These are phyloP conservation scores for Chionographis japonica DNA, from an alignment of 106 monocot species.

Conservation along the genomic window DNA sequence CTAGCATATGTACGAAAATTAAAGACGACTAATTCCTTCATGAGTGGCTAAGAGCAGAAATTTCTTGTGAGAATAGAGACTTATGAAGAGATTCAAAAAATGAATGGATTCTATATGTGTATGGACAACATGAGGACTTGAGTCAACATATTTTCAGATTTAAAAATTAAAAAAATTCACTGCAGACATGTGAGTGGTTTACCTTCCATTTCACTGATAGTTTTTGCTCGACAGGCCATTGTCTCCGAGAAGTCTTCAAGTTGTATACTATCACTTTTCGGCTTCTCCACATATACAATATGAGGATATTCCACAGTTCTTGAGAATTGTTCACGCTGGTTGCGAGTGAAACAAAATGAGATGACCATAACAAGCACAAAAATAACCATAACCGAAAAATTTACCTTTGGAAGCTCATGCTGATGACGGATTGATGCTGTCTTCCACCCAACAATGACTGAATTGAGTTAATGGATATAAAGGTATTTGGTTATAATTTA, in stretches of 20 bases:
- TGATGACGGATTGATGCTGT: constrained; percentile 73
- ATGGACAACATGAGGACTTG: not conserved
- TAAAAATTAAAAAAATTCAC: not conserved
- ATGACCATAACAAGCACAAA: not conserved
- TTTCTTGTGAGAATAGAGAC: no score
- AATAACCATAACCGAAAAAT: not conserved
- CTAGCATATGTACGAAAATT: no score
- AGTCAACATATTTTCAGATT: not conserved
- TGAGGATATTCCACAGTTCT: constrained; percentile 58
- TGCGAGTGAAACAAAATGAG: constrained; percentile 6
- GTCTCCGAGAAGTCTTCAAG: constrained; percentile 26
- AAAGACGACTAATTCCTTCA: no score
- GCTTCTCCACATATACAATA: constrained; percentile 56
- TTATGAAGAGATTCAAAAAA: not conserved
- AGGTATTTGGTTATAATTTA: not conserved
- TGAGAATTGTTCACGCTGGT: constrained; percentile 52
- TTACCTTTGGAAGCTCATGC: constrained; percentile 82
- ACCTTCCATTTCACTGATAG: constrained; percentile 67
- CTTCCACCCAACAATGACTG: constrained; percentile 87
- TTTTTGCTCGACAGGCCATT: constrained; percentile 19
- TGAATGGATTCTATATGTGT: not conserved
- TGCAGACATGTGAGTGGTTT: not conserved
- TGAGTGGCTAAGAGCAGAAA: no score
- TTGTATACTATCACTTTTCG: constrained; percentile 16
- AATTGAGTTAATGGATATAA: constrained; percentile 40